Evolutionary conservation across 257 asterid species (phyloP).

Genomic region (Penstemon eatonii): DNA sequence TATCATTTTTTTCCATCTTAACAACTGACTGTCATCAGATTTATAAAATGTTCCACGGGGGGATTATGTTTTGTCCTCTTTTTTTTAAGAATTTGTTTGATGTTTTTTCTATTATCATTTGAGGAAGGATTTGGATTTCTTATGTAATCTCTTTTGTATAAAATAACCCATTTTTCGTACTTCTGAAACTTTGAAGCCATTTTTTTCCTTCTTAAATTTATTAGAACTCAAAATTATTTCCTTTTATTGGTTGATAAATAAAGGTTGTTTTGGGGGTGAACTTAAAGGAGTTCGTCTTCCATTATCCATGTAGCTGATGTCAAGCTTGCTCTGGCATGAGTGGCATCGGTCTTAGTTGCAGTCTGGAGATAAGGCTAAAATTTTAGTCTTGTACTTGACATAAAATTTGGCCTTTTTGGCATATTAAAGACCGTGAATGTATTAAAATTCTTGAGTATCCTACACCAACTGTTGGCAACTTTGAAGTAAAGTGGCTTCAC

Average conservation of each 20-base stretch:
- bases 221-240: no score
- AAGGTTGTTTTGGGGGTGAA: no score
- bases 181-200: no score
- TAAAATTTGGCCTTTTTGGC: slow-evolving; percentile 12
- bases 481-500: neutral
- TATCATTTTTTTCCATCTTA: slow-evolving; percentile 13
- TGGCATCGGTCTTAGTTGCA: slow-evolving; percentile 8
- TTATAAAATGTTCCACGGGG: neutral
- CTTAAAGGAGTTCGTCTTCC: no score
- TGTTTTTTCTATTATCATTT: slow-evolving; percentile 11
- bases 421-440: neutral
- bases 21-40: slow-evolving; percentile 5
- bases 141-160: no score
- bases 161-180: no score
- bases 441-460: neutral
- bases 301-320: neutral
- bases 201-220: no score
- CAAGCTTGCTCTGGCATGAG: neutral
- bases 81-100: neutral
- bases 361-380: slow-evolving; percentile 13
- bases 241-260: no score
- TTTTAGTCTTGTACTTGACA: neutral
- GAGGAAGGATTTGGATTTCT: slow-evolving; percentile 14
- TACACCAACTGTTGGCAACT: neutral
- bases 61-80: neutral